Base-by-base conservation (phyloP, 2,329 filamentous ascomycete species). In the Fusarium austroafricanum region DNA sequence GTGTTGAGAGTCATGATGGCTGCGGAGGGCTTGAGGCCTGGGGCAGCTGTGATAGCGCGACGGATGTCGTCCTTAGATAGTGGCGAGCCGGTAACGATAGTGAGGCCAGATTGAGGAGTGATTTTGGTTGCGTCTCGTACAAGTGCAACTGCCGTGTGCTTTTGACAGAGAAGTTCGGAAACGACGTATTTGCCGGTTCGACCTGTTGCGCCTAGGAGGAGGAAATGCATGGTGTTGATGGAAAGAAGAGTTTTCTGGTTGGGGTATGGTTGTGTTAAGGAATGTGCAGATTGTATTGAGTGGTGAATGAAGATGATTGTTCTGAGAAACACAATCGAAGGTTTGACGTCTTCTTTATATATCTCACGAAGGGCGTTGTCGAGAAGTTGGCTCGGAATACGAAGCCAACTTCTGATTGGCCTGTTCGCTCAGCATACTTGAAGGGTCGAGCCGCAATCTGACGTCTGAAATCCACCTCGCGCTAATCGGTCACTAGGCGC, bases 201-300 rank as follows among this genome's bases (percentile, higher is more conserved):
- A 33, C 81, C 80, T 63, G 75, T 81, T 49, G 79, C 78, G 51
- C 81, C 81, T n/a, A 83, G 74, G 15, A 83, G 76, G 45, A 83
- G 76, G 59, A 81, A 76, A 60, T 79, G 76, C 78, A 80, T 80
- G 43, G 54, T 73, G 14, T 12, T 6, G 3, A 3, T 7, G 3
- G 6, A 2, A 28, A 2, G 6, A 10, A 14, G 17, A 26, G 23
- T 26, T 26, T 10, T 6, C 15, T 37, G 2, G 17, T 37, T 37
- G 2, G 1, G 39, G 26, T 7, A n/a, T 23, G 15, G 4, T 31
- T 1, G 7, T 5, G 5, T 26, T 20, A 0, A 2, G 7, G 14
- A 1, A 20, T 2, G 1, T 14, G 11, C 23, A 26, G 20, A 5
- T 5, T 9, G 17, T 6, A 15, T 20, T 21, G 11, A 14, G n/a